Evolutionary conservation across 2,329 filamentous ascomycete genomes (phyloP).

Genomic region (Hypoxylon sp.): DNA sequence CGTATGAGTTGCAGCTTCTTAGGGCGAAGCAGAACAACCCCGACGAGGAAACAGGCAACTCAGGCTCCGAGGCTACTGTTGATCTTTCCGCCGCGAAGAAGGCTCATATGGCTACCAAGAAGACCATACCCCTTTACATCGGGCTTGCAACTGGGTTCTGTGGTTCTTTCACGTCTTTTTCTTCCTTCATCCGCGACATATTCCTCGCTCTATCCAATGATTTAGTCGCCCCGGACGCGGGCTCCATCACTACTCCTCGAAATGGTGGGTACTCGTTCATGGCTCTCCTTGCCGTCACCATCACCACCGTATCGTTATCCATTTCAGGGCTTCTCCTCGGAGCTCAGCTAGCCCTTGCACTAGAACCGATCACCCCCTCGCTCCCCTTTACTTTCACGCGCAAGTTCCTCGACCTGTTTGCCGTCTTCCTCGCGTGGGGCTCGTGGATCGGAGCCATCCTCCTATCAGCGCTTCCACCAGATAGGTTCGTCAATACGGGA

Average conservation of each 20-base stretch:
- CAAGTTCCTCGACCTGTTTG: conserved; percentile 68
- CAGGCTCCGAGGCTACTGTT: conserved; percentile 35
- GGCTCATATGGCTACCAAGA: conserved; percentile 73
- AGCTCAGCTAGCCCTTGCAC: conserved; percentile 74
- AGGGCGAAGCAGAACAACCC: conserved; percentile 46
- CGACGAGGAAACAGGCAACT: conserved; percentile 50
- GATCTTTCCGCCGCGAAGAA: conserved; percentile 60
- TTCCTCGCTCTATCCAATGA: conserved; percentile 84
- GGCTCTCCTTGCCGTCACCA: conserved; percentile 78
- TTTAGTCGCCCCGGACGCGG: conserved; percentile 61
- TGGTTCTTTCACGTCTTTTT: conserved; percentile 90
- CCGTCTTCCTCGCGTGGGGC: conserved; percentile 72
- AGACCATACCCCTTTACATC: conserved; percentile 87
- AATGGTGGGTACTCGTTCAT: conserved; percentile 84
- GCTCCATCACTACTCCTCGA: conserved; percentile 55
- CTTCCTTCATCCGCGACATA: conserved; percentile 80
- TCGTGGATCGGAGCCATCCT: conserved; percentile 82
- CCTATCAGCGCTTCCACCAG: conserved; percentile 75
- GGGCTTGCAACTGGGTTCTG: conserved; percentile 88
- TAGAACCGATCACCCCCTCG: conserved; percentile 67
- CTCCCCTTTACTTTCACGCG: conserved; percentile 66
- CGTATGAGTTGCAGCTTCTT: conserved; percentile 49
- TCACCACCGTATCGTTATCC: conserved; percentile 75
- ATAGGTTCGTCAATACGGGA: conserved; percentile 51
- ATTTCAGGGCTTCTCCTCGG: conserved; percentile 75